Conservation (phyloP, 2,329 filamentous ascomycete species). For the Fusarium globosum region DNA sequence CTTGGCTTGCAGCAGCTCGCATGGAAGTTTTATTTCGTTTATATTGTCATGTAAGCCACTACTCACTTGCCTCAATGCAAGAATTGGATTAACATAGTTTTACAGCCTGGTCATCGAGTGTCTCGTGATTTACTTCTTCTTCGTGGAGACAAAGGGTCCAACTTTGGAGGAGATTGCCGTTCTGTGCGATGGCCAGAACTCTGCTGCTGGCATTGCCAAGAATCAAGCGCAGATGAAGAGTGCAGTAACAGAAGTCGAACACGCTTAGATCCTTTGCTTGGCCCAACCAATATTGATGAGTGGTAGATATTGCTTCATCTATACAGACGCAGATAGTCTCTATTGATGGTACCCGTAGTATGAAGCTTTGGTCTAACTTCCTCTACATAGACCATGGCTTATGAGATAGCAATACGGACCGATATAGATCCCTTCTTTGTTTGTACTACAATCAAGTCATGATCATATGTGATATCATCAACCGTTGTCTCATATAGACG, state of each 20-base stretch:
- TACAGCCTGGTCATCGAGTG: slow-evolving; percentile 38
- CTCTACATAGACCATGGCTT: rapidly evolving
- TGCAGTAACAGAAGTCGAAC: slow-evolving; percentile 25
- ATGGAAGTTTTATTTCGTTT: slow-evolving; percentile 43
- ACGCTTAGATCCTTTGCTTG: neutral
- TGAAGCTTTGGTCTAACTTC: neutral
- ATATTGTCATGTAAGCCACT: slow-evolving; percentile 39
- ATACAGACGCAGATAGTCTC: neutral
- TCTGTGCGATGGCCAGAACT: slow-evolving; percentile 37
- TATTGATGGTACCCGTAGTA: no score
- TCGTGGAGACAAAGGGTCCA: slow-evolving; percentile 39
- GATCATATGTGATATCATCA: slow-evolving; percentile 35
- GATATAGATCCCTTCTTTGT: slow-evolving; percentile 37
- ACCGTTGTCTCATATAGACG: slow-evolving; percentile 28
- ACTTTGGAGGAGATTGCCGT: slow-evolving; percentile 43
- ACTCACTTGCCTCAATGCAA: rapidly evolving
- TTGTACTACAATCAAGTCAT: slow-evolving; percentile 37
- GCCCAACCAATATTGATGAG: rapidly evolving
- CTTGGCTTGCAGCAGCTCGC: slow-evolving; percentile 37
- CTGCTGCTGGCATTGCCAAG: slow-evolving; percentile 37
- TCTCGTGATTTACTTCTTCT: slow-evolving; percentile 43
- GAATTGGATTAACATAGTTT: neutral
- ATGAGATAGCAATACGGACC: slow-evolving; percentile 16
- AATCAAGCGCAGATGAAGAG: slow-evolving; percentile 35
- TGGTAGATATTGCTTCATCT: neutral